These are phyloP conservation scores for Neodidymelliopsis sp. DNA, from an alignment of 2,329 filamentous ascomycete genomes.

Conservation along the genomic window DNA sequence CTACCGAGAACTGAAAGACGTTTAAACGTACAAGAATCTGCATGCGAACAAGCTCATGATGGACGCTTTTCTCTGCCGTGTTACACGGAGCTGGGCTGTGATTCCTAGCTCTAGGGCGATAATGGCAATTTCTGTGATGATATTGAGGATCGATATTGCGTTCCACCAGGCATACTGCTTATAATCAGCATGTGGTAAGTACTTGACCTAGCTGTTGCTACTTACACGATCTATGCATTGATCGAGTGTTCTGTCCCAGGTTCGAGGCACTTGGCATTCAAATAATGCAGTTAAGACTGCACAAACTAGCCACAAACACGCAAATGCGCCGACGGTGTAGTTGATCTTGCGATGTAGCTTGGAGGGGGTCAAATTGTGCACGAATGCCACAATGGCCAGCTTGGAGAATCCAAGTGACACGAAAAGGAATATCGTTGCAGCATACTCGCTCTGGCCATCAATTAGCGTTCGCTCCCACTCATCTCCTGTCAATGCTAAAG, in stretches of 20 bases:
- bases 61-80: slow-evolving; percentile 20
- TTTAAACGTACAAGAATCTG: slow-evolving; percentile 22
- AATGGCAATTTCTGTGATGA: slow-evolving; percentile 30
- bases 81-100: slow-evolving; percentile 24
- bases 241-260: slow-evolving; percentile 26
- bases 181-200: neutral
- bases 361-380: slow-evolving; percentile 31
- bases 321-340: slow-evolving; percentile 16
- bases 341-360: slow-evolving; percentile 24
- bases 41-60: slow-evolving; percentile 33
- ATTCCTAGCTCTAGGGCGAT: slow-evolving; percentile 31
- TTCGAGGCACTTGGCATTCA: slow-evolving; percentile 23
- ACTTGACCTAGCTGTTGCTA: neutral
- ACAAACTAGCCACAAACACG: slow-evolving; percentile 22
- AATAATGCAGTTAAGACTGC: slow-evolving; percentile 25
- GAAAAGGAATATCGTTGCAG: slow-evolving; percentile 34
- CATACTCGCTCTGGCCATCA: slow-evolving; percentile 32
- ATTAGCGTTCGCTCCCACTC: slow-evolving; percentile 1
- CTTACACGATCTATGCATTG: slow-evolving; percentile 28
- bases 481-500: slow-evolving; percentile 1
- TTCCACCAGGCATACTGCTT: slow-evolving; percentile 31
- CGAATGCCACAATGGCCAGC: slow-evolving; percentile 35
- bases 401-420: slow-evolving; percentile 37
- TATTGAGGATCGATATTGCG: slow-evolving; percentile 22
- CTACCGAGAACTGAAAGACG: neutral